Base-by-base conservation (phyloP, 805 yeast species). In the Candida odintsovae region DNA sequence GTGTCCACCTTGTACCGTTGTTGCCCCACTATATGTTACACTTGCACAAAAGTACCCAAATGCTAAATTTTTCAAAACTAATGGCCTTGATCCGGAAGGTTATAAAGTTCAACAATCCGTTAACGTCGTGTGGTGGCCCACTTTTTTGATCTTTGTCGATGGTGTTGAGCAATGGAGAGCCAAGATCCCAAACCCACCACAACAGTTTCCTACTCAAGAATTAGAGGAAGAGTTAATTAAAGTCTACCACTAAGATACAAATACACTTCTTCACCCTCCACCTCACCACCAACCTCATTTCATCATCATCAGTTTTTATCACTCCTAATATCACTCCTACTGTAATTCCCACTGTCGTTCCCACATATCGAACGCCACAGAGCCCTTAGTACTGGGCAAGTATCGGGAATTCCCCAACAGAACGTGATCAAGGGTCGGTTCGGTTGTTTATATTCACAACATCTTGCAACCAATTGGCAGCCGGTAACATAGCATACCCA, bases 51-150 rank as follows among this genome's bases (percentile, higher is more conserved):
- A 52, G 42, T 58, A 53, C 40, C 47, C 57, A 15, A 41, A 49
- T 12, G 60, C 59, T n/a, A 51, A 50, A 36, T 58, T 58, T 37
- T 51, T 43, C 38, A 48, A 56, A 44, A 47, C 55, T 41, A 55
- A 58, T 22, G 62, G 62, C 0, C 49, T 56, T 1, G 47, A 47
- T 6, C 55, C 49, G 12, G 50, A 50, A 9, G 60, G 58, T 1
- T 28, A 35, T 8, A 25, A 44, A 40, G 55, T 58, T 0, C 62
- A 58, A 35, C 41, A 55, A 41, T 49, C 56, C 9, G 48, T 56
- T 10, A 46, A 55, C 21, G 62, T 58, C 7, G 59, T 53, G 0
- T 58, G 62, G 62, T 58, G 62, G 62, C 62, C 62, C n/a, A 58
- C 62, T 2, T 56, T 58, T 43, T 55, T 58, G 40, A 47, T 58